Conservation (phyloP, 805 yeast species). For the Ascoidea rubescens region DNA sequence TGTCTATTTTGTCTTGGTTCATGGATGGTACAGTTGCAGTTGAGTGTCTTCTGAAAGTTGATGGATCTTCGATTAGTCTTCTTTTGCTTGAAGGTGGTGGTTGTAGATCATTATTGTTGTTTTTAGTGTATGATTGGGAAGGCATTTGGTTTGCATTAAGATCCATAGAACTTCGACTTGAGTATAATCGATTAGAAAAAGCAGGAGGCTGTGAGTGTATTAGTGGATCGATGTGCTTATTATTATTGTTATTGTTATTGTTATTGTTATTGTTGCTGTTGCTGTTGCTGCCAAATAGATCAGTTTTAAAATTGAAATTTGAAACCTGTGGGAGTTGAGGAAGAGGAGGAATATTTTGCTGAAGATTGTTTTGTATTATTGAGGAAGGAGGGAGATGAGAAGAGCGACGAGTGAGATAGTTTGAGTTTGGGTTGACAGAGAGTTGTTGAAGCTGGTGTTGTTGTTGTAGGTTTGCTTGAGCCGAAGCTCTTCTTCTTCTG, state of each 20-base stretch:
- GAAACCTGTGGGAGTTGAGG: neutral
- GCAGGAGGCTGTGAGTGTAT: neutral
- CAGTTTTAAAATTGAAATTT: neutral
- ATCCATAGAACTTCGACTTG: neutral
- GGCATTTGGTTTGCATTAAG: neutral
- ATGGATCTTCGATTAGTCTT: conserved; percentile 5
- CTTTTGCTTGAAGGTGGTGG: conserved; percentile 1
- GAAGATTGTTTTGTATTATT: too few relatives aligned
- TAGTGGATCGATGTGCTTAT: neutral
- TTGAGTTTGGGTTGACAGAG: neutral
- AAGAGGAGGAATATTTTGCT: neutral
- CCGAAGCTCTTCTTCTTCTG: conserved; percentile 48
- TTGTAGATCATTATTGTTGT: neutral
- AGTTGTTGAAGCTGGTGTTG: conserved; percentile 3
- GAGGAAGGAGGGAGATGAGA: neutral
- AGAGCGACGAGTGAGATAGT: neutral
- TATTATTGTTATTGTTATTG: too few relatives aligned
- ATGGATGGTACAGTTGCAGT: conserved; percentile 7
- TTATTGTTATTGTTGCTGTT: neutral
- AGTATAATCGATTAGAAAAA: neutral
- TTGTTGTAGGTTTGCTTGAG: conserved; percentile 14
- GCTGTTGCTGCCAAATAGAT: too few relatives aligned
- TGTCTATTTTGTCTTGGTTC: too few relatives aligned
- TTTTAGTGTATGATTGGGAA: neutral
- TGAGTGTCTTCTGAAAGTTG: conserved; percentile 6